Evolutionary conservation across 2,329 filamentous ascomycete species (phyloP).

Genomic region (Basipetospora chlamydospora): DNA sequence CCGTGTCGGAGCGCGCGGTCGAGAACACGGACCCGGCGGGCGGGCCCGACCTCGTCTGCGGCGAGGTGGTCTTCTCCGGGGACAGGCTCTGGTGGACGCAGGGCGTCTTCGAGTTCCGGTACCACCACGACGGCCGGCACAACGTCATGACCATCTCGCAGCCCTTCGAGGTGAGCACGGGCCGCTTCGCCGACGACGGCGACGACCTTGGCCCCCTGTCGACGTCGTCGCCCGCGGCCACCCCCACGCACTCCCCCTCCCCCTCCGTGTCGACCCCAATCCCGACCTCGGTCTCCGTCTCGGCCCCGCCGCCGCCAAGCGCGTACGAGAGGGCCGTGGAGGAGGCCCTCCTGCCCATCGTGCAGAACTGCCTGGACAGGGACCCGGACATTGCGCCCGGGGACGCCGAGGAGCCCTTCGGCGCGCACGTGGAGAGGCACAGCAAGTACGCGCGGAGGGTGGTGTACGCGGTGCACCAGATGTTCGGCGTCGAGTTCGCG

Average conservation of each 20-base stretch:
- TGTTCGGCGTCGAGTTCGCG: constrained; percentile 95
- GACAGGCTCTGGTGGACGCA: constrained; percentile 97
- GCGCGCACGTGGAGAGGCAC: constrained; percentile 70
- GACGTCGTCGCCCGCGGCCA: constrained; percentile 26
- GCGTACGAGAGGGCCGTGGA: constrained; percentile 59
- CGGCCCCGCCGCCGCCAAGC: no score
- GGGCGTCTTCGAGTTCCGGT: constrained; percentile 91
- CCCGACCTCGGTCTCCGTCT: constrained; percentile 24
- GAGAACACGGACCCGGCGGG: constrained; percentile 31
- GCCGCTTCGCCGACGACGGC: constrained; percentile 65
- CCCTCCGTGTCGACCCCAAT: neutral
- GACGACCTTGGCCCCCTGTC: no score
- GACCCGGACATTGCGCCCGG: constrained; percentile 82
- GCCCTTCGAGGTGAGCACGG: constrained; percentile 81
- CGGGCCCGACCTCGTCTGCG: constrained; percentile 48
- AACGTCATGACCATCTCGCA: constrained; percentile 88
- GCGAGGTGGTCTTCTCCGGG: constrained; percentile 76
- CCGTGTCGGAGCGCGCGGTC: constrained; percentile 50
- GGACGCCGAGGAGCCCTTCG: constrained; percentile 68
- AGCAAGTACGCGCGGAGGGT: constrained; percentile 80
- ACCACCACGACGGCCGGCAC: constrained; percentile 87
- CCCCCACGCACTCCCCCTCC: no score
- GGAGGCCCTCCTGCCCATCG: constrained; percentile 60
- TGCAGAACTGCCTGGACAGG: constrained; percentile 84
- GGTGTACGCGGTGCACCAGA: constrained; percentile 86